A percentile compares a stretch with the other conserved stretches of the same genome.
These are phyloP conservation scores for Yamadazyma sp. DNA, from an alignment of 805 yeast species.

Conservation along the genomic window DNA sequence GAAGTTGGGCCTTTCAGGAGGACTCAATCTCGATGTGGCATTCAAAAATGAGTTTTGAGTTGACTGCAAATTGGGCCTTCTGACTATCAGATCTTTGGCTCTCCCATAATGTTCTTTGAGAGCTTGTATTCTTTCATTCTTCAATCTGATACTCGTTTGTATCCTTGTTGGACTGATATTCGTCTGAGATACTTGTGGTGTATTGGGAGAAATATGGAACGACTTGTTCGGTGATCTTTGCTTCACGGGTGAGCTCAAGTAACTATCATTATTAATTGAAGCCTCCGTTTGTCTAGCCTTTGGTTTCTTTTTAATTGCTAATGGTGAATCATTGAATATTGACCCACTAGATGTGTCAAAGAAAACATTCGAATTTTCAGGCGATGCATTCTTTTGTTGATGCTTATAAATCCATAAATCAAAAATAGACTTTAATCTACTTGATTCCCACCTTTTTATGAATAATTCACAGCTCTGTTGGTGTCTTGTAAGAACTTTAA, in stretches of 20 bases:
- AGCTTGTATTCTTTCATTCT: slow-evolving; percentile 31
- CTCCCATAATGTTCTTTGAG: slow-evolving; percentile 30
- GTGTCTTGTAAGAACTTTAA: slow-evolving; percentile 29
- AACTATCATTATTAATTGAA: slow-evolving; percentile 15
- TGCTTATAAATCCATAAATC: slow-evolving; percentile 36
- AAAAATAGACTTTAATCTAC: slow-evolving; percentile 26
- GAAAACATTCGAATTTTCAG: slow-evolving; percentile 9
- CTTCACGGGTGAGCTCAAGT: slow-evolving; percentile 35
- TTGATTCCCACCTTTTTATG: slow-evolving; percentile 28
- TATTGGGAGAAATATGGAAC: slow-evolving; percentile 9
- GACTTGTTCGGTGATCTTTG: slow-evolving; percentile 12
- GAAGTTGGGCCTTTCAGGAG: slow-evolving; percentile 14
- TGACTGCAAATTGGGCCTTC: neutral
- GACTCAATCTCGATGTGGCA: slow-evolving; percentile 7
- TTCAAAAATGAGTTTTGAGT: neutral
- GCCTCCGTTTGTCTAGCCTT: slow-evolving; percentile 2
- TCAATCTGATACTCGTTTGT: slow-evolving; percentile 36
- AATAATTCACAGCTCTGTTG: slow-evolving; percentile 35
- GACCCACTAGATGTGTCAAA: slow-evolving; percentile 16
- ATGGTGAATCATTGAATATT: slow-evolving; percentile 30
- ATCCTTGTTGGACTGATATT: slow-evolving; percentile 34
- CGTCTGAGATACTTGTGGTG: slow-evolving; percentile 18
- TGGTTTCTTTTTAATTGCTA: slow-evolving; percentile 22
- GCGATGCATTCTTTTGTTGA: slow-evolving; percentile 10
- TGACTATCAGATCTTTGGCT: slow-evolving; percentile 11